phyloP scores from a whole-genome alignment of 2,329 filamentous ascomycete genomes.

The Aureobasidium subglaciale region DNA sequence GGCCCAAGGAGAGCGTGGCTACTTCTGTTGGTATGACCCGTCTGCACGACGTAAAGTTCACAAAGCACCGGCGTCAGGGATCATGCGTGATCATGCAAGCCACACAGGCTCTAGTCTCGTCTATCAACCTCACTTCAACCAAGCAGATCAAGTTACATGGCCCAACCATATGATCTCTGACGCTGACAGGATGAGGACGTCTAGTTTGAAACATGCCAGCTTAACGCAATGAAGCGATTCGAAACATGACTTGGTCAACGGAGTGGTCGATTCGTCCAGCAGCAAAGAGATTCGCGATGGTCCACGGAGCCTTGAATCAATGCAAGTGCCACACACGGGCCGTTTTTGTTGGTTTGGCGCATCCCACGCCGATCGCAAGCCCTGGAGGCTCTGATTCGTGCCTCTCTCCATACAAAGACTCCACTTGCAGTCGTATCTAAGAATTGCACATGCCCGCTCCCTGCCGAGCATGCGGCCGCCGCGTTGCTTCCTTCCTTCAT shows the following conservation, averaged over 20 bases:
- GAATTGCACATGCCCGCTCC: slow-evolving; percentile 7
- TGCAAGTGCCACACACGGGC: slow-evolving; percentile 10
- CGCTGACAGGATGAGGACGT: not conserved
- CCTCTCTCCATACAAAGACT: slow-evolving; percentile 8
- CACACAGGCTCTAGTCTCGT: slow-evolving; percentile 12
- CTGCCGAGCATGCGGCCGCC: slow-evolving; percentile 5
- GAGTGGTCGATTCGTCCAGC: not conserved
- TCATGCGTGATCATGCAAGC: slow-evolving; percentile 12
- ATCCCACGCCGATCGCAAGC: slow-evolving; percentile 11
- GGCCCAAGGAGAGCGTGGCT: not conserved
- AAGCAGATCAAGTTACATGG: not conserved
- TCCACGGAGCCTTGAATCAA: not conserved
- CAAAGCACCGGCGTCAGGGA: slow-evolving; percentile 2
- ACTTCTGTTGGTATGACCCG: not conserved
- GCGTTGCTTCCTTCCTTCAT: not conserved
- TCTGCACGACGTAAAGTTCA: slow-evolving; percentile 5
- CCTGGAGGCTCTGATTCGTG: slow-evolving; percentile 9
- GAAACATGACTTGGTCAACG: not conserved
- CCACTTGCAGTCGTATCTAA: slow-evolving; percentile 5
- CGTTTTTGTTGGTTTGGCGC: not conserved
- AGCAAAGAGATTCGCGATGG: not conserved
- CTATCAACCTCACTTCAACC: slow-evolving; percentile 9
- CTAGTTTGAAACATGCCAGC: not conserved
- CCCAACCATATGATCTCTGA: not conserved
- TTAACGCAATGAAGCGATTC: not conserved